Percentiles rank a stretch among this genome's conserved stretches.
Evolutionary conservation across 352 stramenopile genomes (phyloP).

Genomic region (Achlya hypogyna): DNA sequence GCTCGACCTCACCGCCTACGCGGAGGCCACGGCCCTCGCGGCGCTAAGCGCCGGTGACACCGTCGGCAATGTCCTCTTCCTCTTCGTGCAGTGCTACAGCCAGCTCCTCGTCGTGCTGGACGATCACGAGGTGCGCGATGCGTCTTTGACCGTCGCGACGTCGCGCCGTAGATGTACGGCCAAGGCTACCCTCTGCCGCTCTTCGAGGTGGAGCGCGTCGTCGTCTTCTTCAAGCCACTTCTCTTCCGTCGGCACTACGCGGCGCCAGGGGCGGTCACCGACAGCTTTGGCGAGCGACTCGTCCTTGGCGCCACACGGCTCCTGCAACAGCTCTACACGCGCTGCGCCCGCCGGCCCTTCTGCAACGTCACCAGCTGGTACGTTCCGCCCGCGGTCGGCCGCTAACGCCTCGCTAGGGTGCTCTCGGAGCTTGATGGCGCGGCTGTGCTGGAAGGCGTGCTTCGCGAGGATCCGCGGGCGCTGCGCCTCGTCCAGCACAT

Average conservation of each 20-base stretch:
- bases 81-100: conserved; percentile 55
- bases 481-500: conserved; percentile 61
- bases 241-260: conserved; percentile 47
- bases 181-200: conserved; percentile 52
- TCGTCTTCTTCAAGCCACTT: conserved; percentile 44
- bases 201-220: conserved; percentile 52
- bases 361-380: conserved; percentile 70
- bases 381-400: conserved; percentile 9
- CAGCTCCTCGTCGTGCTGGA: conserved; percentile 57
- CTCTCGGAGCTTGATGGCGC: conserved; percentile 45
- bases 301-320: conserved; percentile 46
- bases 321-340: conserved; percentile 54
- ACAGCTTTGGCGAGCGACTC: conserved; percentile 44
- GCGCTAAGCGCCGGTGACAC: conserved; percentile 30
- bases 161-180: conserved; percentile 60
- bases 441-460: conserved; percentile 46
- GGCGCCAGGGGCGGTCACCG: conserved; percentile 28
- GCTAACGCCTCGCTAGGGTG: conserved; percentile 28
- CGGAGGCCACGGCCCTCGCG: conserved; percentile 39
- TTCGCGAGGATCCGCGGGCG: conserved; percentile 38
- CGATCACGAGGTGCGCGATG: conserved; percentile 64
- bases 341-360: conserved; percentile 56
- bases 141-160: background rate
- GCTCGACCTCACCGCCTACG: conserved; percentile 42
- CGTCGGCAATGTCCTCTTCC: conserved; percentile 36